Evolutionary conservation across 139 green algal species (phyloP), one percentile per base, ranked within the genome.

Genomic region (Monoraphidium neglectum): DNA sequence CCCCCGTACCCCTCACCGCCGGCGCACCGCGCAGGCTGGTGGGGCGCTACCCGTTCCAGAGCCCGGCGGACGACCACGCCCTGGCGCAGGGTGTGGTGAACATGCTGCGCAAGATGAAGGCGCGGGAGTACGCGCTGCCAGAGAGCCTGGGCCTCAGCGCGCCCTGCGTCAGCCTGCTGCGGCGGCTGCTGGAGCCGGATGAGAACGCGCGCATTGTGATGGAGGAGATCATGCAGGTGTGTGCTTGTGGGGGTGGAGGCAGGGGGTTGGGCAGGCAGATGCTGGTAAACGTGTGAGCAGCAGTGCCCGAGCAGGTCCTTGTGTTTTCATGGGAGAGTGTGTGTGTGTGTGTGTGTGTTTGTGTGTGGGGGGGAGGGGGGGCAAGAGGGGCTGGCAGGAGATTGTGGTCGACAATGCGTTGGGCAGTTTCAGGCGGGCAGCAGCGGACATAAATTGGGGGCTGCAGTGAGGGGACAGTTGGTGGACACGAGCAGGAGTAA

Each of bases 31-130:
- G 84, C 18, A 91, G 94, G 87, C 77, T 96, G 46, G 60, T 73
- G 26, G 28, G 73, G 38, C 65, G 77, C 54, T 88, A 86, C 71
- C 83, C 79, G 6, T 86, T 87, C 56, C 74, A 84, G 83, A 38
- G 87, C 91, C 77, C 79, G 77, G 6, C 75, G 87, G 60, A 89
- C 86, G 68, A 81, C 93, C 62, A 84, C 87, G 5, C 16, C 78
- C n/a, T 68, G 81, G 21, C 74, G 86, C n/a, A 69, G 71, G 67
- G 61, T 76, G 15, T 89, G 83, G 24, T 36, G 72, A 3, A 87
- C 88, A 65, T 89, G 82, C 72, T 51, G 8, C 8, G 12, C 72
- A 61, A 15, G 73, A 79, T 51, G 18, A 10, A 26, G 12, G 46
- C 46, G 37, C 60, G 59, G 28, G 72, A 77, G 3, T 77, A 77